Evolutionary conservation across 2,329 filamentous ascomycete genomes (phyloP), one percentile per base, ranked within the genome.

Genomic region (Neonectria sp.): DNA sequence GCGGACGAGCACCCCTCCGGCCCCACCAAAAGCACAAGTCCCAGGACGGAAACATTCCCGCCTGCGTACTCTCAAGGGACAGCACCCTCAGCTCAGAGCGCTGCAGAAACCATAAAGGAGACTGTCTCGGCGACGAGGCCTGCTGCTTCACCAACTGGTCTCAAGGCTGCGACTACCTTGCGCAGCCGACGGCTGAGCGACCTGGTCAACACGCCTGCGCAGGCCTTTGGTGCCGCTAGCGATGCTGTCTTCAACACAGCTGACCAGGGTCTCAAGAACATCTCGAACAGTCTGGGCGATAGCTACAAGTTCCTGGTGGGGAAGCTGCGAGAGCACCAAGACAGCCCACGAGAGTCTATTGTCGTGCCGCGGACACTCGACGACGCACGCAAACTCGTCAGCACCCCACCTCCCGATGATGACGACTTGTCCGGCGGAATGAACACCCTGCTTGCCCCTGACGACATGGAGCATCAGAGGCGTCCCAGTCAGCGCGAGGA

Each of bases 301-400:
- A 98, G 95, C 78, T 97, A 98, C 82, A 96, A 95, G 67, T 97
- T 98, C 78, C 84, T 99, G 27, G 90, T 99, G 61, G 95, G 95
- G 17, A 93, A 95, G 72, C 86, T 98, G 24, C 94, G 93, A 68
- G 95, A 97, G 79, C 86, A 90, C 73, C 82, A 89, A 77, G 79
- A 86, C 13, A 73, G 77, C 13, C 76, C 80, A 9, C 76, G 78
- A 31, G 79, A 82, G 27, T 83, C 87, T 17, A 86, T 90, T 3
- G 82, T 90, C 7, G 86, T 97, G 0, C 96, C 96, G 1, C 95
- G 94, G 75, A 99, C 96, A 1, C 85, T 99, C 0, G 96, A 97
- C 74, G 96, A 99, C 76, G 96, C 95, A 17, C 89, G 95, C 53
- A 95, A 95, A 78, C 88, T 99, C 12, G 93, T 99, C 69, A 93